Percentiles rank a stretch among this genome's conserved stretches.
These are phyloP conservation scores for Cubamyces lactineus DNA, from an alignment of 768 basidiomycete genomes.

Conservation along the genomic window DNA sequence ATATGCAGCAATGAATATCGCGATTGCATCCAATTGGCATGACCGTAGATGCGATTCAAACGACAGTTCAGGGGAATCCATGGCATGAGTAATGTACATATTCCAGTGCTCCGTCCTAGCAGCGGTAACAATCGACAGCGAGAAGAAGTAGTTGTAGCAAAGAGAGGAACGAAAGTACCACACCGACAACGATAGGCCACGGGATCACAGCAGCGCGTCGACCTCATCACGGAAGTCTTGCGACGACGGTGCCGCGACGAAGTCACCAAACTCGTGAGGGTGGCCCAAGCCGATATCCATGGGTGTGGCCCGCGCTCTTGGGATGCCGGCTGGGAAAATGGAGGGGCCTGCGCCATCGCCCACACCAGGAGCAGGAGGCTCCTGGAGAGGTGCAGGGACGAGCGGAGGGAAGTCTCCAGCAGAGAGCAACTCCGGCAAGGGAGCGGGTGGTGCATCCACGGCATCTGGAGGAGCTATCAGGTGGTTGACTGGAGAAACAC, in stretches of 20 bases:
- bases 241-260: slow-evolving; percentile 25
- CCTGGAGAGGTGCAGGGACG: not conserved
- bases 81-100: slow-evolving; percentile 7
- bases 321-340: not conserved
- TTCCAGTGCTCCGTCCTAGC: not conserved
- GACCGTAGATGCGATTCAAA: too few species aligned
- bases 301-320: slow-evolving; percentile 1
- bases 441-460: not conserved
- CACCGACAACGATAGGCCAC: not conserved
- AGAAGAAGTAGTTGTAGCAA: not conserved
- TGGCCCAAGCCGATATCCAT: slow-evolving; percentile 12
- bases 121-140: not conserved
- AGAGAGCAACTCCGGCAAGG: not conserved
- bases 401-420: slow-evolving; percentile 5
- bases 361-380: not conserved
- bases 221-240: slow-evolving; percentile 30
- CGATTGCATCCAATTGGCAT: too few species aligned
- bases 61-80: too few species aligned
- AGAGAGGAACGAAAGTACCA: not conserved
- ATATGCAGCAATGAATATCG: too few species aligned
- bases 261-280: slow-evolving; percentile 10
- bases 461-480: slow-evolving; percentile 31
- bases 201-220: slow-evolving; percentile 28
- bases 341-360: not conserved
- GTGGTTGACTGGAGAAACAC: slow-evolving; percentile 36